Evolutionary conservation across 768 basidiomycete species (phyloP).

Genomic region (Suillus alpinus): DNA sequence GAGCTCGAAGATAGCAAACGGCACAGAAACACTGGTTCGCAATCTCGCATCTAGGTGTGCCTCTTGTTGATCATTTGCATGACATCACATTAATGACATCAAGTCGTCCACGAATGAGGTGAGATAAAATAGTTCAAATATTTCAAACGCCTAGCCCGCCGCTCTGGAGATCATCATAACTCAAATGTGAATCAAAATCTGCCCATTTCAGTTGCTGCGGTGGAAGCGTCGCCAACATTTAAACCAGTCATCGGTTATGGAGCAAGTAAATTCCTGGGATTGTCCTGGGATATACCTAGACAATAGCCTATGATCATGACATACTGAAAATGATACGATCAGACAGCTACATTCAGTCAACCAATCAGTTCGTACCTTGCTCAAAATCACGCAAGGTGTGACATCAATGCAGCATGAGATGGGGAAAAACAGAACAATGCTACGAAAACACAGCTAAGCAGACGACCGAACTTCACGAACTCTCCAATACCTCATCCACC

Average conservation of each 20-base stretch:
- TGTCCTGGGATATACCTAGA: background rate
- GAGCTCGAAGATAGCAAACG: background rate
- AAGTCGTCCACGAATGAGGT: background rate
- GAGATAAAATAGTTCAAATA: background rate
- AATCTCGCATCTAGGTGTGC: background rate
- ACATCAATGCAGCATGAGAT: background rate
- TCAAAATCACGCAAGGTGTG: background rate
- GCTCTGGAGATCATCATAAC: background rate
- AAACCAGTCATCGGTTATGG: background rate
- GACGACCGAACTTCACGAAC: background rate
- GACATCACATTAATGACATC: background rate
- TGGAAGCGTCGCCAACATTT: too few species aligned
- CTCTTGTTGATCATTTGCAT: background rate
- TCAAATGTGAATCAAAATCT: too few species aligned
- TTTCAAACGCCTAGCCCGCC: background rate
- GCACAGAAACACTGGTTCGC: background rate
- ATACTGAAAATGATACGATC: background rate
- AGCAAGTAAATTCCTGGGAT: background rate
- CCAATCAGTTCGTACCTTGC: background rate
- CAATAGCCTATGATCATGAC: background rate
- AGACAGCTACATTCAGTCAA: background rate
- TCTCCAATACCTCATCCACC: slow-evolving; percentile 12
- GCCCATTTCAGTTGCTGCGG: too few species aligned
- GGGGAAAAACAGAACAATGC: background rate
- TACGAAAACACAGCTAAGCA: background rate